Conservation (phyloP, 139 green algal species). For the Cymbomonas tetramitiformis region DNA sequence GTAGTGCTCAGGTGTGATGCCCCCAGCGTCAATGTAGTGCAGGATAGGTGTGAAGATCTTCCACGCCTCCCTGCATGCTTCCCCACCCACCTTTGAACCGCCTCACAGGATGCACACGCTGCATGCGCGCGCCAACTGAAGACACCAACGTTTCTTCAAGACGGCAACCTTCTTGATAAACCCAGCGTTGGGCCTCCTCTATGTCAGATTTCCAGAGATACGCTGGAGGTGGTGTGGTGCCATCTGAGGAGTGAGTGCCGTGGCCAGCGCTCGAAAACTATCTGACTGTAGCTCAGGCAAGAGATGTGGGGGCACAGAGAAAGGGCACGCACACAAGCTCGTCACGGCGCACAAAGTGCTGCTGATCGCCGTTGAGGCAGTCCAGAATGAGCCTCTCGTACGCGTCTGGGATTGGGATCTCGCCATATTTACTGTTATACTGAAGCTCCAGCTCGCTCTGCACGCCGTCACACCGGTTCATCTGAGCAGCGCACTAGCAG, state of each 20-base stretch:
- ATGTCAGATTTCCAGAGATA: too few relatives aligned
- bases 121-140: too few relatives aligned
- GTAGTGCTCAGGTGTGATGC: conserved; percentile 37
- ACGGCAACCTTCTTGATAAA: too few relatives aligned
- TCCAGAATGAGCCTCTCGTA: conserved; percentile 90
- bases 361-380: conserved; percentile 72
- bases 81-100: too few relatives aligned
- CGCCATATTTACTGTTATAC: conserved; percentile 24
- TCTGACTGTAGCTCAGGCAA: neutral
- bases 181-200: too few relatives aligned
- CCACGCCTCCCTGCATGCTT: too few relatives aligned
- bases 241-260: too few relatives aligned
- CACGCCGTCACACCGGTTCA: conserved; percentile 20
- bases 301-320: too few relatives aligned
- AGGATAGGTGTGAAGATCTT: conserved; percentile 81
- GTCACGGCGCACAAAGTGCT: conserved; percentile 80
- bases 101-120: too few relatives aligned
- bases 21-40: conserved; percentile 53
- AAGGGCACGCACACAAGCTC: conserved; percentile 8
- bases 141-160: too few relatives aligned
- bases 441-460: conserved; percentile 33
- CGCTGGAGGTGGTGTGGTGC: too few relatives aligned
- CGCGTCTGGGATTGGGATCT: conserved; percentile 68
- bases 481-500: too few relatives aligned
- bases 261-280: neutral